These are phyloP conservation scores for Cerrena zonata DNA, from an alignment of 1,284 basidiomycete species.

Conservation along the genomic window DNA sequence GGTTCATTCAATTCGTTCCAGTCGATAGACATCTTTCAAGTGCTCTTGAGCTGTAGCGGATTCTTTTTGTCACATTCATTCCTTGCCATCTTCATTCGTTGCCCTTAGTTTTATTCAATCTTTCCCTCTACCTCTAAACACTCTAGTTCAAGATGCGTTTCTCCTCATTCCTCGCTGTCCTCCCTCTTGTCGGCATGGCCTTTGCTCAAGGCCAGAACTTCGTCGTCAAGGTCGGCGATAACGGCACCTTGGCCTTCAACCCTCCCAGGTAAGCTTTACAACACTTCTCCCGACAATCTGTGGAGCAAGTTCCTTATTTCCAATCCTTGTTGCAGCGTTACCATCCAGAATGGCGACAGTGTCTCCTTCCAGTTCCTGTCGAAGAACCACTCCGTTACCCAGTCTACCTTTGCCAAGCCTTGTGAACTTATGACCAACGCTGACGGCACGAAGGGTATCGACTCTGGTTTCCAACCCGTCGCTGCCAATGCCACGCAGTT, in stretches of 20 bases:
- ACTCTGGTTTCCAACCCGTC: conserved; percentile 38
- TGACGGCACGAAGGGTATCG: conserved; percentile 31
- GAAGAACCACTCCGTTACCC: conserved; percentile 48
- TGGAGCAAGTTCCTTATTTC: too few species aligned
- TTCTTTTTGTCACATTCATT: conserved; percentile 11
- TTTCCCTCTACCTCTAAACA: conserved; percentile 2
- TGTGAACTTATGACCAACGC: conserved; percentile 28
- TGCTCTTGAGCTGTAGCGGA: conserved; percentile 2
- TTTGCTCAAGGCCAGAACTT: conserved; percentile 33
- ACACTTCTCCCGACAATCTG: too few species aligned
- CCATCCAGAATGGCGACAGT: conserved; percentile 45
- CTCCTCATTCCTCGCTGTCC: conserved; percentile 38
- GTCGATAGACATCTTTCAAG: conserved; percentile 9
- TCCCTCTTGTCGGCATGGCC: conserved; percentile 36
- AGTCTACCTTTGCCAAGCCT: conserved; percentile 52
- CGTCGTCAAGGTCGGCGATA: conserved; percentile 44
- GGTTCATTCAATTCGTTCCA: conserved; percentile 24
- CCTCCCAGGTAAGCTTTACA: conserved; percentile 30
- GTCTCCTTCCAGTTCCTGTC: conserved; percentile 45
- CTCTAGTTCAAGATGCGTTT: conserved; percentile 44
- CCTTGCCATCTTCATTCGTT: conserved; percentile 6
- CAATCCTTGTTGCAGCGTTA: conserved; percentile 27
- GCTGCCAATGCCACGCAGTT: conserved; percentile 22
- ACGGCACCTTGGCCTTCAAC: conserved; percentile 37
- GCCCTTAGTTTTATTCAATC: background rate